Evolutionary conservation across 139 green algal species (phyloP), one percentile per base, ranked within the genome.

Genomic region (Nannochloris sp.): DNA sequence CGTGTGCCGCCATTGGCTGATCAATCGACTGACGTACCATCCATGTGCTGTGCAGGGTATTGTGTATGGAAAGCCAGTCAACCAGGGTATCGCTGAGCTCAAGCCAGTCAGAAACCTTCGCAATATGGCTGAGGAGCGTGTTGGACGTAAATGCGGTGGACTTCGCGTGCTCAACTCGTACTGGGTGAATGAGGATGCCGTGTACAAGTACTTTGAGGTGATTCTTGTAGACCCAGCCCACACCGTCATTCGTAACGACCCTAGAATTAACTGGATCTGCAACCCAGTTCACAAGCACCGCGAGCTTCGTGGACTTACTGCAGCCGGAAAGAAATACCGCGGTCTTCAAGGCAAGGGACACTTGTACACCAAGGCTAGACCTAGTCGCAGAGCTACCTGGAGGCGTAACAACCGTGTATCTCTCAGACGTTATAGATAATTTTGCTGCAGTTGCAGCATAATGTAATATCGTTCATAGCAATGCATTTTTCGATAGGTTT

Each of bases 141-240:
- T 88, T 24, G 94, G 94, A 37, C 87, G 93, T 69, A 91, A 89
- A 77, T 87, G 86, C 60, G 92, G 88, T 36, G 87, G 81, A 55
- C 88, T 99, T 62, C 86, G 94, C 36, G 92, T 99, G 55, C 85
- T 99, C 48, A 99, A 99, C 88, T 95, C 85, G 2, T 99, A 99
- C 83, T 99, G 94, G 94, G 82, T 98, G 5, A 98, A 98, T 85
- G 82, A 98, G 87, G 94, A 99, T 74, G 96, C 90, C 9, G 90
- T 88, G 55, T 98, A 97, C 92, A 99, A 99, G 85, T 99, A 98
- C 89, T 99, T 89, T 66, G 94, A 99, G 82, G 84, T 99, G 40
- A 96, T 99, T 83, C 71, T 96, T 69, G 83, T 98, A 57, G 94
- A 99, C 81, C 86, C 87, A n/a, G 72, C 78, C 29, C 94, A 99